These are phyloP conservation scores for Fraxinus excelsior DNA, from an alignment of 257 asterid species.

Conservation along the genomic window DNA sequence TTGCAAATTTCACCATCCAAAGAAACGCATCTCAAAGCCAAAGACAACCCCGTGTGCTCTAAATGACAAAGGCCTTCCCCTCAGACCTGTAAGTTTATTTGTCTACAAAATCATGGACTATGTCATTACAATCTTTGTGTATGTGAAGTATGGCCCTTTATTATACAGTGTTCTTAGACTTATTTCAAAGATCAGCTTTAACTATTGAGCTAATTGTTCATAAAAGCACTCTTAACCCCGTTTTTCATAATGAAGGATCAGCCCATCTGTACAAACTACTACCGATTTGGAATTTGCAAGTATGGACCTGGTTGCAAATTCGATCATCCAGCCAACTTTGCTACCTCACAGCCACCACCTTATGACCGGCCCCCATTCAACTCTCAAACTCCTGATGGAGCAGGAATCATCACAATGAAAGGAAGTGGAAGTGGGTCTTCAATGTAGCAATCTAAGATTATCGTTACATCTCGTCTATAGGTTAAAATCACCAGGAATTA, in stretches of 20 bases:
- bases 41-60: constrained; percentile 43
- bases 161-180: neutral
- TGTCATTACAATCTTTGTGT: neutral
- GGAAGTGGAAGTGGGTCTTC: constrained; percentile 46
- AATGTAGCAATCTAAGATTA: neutral
- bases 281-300: constrained; percentile 90
- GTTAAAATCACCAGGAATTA: neutral
- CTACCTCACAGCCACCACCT: constrained; percentile 16
- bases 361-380: constrained; percentile 38
- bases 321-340: constrained; percentile 72
- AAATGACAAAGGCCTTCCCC: constrained; percentile 91
- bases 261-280: constrained; percentile 73
- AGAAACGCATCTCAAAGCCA: constrained; percentile 43
- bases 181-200: neutral
- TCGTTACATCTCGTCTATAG: neutral
- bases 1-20: constrained; percentile 96
- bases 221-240: neutral
- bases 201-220: neutral
- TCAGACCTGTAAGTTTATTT: constrained; percentile 83
- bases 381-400: constrained; percentile 33
- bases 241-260: constrained; percentile 59
- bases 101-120: neutral
- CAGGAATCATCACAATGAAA: constrained; percentile 33
- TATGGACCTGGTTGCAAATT: constrained; percentile 85
- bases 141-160: neutral